A percentile compares a stretch with the other conserved stretches of the same genome.
These are phyloP conservation scores for Fraxinus americana DNA, from an alignment of 257 asterid genomes.

Conservation along the genomic window DNA sequence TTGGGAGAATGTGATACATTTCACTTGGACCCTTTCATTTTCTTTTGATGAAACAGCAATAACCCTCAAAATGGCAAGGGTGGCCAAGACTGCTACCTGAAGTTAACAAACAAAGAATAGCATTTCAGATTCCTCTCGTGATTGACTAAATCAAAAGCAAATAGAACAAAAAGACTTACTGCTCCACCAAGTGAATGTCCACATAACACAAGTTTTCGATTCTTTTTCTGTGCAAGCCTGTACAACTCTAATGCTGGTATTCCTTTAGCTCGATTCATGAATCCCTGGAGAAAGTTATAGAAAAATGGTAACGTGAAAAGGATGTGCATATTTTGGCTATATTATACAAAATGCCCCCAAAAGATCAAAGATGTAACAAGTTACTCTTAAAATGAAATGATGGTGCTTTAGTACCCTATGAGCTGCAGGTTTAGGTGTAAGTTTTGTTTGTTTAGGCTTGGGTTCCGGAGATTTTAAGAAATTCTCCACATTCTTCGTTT, in stretches of 20 bases:
- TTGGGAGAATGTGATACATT: slow-evolving; percentile 97
- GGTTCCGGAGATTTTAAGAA: slow-evolving; percentile 43
- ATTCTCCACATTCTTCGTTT: slow-evolving; percentile 49
- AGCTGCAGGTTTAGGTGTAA: slow-evolving; percentile 82
- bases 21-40: slow-evolving; percentile 81
- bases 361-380: slow-evolving; percentile 14
- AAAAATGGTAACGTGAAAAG: neutral
- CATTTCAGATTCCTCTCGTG: slow-evolving; percentile 11
- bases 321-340: slow-evolving; percentile 17
- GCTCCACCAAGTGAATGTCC: slow-evolving; percentile 99
- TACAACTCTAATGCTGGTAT: slow-evolving; percentile 94
- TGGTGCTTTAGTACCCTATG: slow-evolving; percentile 68
- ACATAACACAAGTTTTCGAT: slow-evolving; percentile 79
- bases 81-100: slow-evolving; percentile 96
- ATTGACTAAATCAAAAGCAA: slow-evolving; percentile 21
- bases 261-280: slow-evolving; percentile 99
- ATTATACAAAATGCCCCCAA: slow-evolving; percentile 3
- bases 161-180: slow-evolving; percentile 44
- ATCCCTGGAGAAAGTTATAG: slow-evolving; percentile 61
- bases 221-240: slow-evolving; percentile 94
- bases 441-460: slow-evolving; percentile 52
- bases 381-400: slow-evolving; percentile 24
- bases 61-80: slow-evolving; percentile 93
- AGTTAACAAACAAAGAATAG: slow-evolving; percentile 25
- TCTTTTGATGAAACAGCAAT: slow-evolving; percentile 80